Evolutionary conservation across 805 yeast species (phyloP), one percentile per base, ranked within the genome.

Genomic region (Nakazawaea wyomingensis): DNA sequence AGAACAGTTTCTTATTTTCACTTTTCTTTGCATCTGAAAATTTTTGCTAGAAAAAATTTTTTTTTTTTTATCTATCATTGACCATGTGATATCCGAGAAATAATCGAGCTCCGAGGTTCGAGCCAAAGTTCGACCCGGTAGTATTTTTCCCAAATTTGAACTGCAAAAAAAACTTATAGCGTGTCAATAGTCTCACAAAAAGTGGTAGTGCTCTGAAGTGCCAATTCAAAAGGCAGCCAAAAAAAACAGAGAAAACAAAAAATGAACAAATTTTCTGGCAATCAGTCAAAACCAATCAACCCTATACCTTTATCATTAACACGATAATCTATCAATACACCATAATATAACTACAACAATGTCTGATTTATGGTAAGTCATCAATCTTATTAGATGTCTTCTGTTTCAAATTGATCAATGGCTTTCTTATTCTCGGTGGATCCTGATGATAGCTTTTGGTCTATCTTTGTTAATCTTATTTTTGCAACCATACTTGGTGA

Each of bases 311-410:
- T 8, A 32, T 32, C 11, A 3, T 14, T 32, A 32, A 17, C 13
- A 14, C 11, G 11, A 32, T 32, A 17, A 17, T 32, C 11, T 9
- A 32, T 16, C 11, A 5, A 32, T 9, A 9, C 9, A 32, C 32
- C 2, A 6, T 29, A 2, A 20, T 29, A 29, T 24, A 28, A 28
- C 13, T 26, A 3, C 5, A 20, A 44, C 31, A 34, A 48, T 48
- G 50, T 45, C 50, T 39, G 50, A 48, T 43, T 47, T 47, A 41
- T 49, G 52, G 52, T 49, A 42, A 19, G 50, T 42, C 22, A 26
- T 28, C 10, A 4, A 13, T 3, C 3, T 11, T 11, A 8, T 24
- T 9, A 11, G 8, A 24, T 24, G 11, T 9, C 11, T 3, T 24
- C 27, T 3, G 8, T 9, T 39, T 19, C 8, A 26, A 17, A 18